Conservation (phyloP, 2,329 filamentous ascomycete genomes). For the Hypoxylon sp. region DNA sequence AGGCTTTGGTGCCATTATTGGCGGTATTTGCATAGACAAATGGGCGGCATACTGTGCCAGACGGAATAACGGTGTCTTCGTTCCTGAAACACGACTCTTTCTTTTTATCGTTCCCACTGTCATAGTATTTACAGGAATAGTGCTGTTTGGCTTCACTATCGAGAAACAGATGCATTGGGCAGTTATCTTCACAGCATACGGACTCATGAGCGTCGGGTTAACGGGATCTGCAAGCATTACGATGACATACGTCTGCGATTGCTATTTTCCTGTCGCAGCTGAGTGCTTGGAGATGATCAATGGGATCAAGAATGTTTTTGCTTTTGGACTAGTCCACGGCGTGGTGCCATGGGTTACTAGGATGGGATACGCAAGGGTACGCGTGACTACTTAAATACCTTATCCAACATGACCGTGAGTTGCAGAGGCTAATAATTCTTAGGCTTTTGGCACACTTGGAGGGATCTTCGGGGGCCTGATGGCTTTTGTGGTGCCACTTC, state of each 20-base stretch:
- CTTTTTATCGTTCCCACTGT: conserved; percentile 27
- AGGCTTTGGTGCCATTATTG: conserved; percentile 23
- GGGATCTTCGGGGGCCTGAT: conserved; percentile 30
- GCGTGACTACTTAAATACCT: background rate
- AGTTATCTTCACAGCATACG: conserved; percentile 25
- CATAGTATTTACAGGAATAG: conserved; percentile 25
- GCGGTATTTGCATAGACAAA: conserved; percentile 27
- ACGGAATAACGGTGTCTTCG: conserved; percentile 30
- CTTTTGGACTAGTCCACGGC: conserved; percentile 23
- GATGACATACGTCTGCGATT: conserved; percentile 34
- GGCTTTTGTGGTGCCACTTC: conserved; percentile 11
- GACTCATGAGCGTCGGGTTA: conserved; percentile 28
- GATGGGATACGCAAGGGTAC: conserved; percentile 25
- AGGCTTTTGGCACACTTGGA: conserved; percentile 28
- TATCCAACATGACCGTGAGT: background rate
- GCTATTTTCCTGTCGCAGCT: conserved; percentile 31
- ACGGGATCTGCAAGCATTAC: conserved; percentile 31
- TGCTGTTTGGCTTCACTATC: conserved; percentile 28
- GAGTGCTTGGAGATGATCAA: conserved; percentile 34
- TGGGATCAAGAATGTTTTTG: conserved; percentile 32
- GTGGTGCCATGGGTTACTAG: conserved; percentile 30
- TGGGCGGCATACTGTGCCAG: conserved; percentile 25
- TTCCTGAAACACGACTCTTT: conserved; percentile 26
- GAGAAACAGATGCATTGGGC: conserved; percentile 29
- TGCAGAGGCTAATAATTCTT: background rate